Percentiles rank a stretch among this genome's conserved stretches.
Conservation (phyloP, 2,329 filamentous ascomycete species). For the Neocucurbitaria cava region DNA sequence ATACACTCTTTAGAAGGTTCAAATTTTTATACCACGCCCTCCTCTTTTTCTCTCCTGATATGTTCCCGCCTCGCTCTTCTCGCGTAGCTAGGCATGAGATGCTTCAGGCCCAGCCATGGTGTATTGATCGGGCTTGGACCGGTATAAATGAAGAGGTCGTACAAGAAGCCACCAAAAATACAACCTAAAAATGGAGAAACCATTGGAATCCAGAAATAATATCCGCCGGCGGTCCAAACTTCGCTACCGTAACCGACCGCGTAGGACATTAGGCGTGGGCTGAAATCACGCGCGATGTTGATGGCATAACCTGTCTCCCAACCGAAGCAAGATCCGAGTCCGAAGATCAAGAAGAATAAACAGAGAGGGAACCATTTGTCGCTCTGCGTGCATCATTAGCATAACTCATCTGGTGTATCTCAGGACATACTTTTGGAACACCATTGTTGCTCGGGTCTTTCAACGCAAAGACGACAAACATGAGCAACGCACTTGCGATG, state of each 20-base stretch:
- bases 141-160: constrained; percentile 63
- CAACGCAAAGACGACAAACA: constrained; percentile 75
- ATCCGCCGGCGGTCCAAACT: constrained; percentile 71
- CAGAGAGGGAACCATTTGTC: constrained; percentile 59
- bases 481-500: constrained; percentile 69
- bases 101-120: constrained; percentile 68
- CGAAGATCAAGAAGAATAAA: constrained; percentile 76
- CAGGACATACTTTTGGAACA: constrained; percentile 31
- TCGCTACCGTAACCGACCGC: constrained; percentile 71
- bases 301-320: constrained; percentile 81
- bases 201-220: constrained; percentile 81
- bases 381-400: constrained; percentile 4
- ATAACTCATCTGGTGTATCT: neutral
- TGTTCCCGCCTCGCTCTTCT: constrained; percentile 27
- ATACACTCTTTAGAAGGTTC: neutral
- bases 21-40: constrained; percentile 32
- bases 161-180: constrained; percentile 39
- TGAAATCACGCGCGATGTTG: constrained; percentile 76
- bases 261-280: constrained; percentile 70
- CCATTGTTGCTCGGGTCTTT: constrained; percentile 61
- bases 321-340: constrained; percentile 74
- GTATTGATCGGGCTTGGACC: constrained; percentile 75
- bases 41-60: constrained; percentile 34
- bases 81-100: constrained; percentile 48
- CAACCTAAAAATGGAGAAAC: constrained; percentile 71